Evolutionary conservation across 345 rosid species (phyloP), one percentile per base, ranked within the genome.

Genomic region (Adansonia digitata): DNA sequence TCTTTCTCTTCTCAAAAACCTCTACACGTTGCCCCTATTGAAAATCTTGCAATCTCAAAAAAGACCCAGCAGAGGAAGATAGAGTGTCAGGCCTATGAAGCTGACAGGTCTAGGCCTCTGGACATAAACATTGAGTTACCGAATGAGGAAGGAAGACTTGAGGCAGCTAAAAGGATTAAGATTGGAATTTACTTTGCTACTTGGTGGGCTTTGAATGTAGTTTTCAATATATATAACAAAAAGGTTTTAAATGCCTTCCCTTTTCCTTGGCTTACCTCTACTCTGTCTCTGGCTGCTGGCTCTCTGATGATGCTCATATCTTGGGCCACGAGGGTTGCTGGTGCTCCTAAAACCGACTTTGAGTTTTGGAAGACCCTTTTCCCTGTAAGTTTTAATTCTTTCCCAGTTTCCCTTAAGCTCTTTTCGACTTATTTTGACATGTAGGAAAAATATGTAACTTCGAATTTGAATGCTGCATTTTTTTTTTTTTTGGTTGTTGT

Each of bases 191-290:
- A 90, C 75, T 95, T 91, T 29, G 98, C 97, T n/a, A 87, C 94
- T 12, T 95, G 99, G 99, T 95, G 99, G 99, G 93, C 91, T 7
- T 78, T 95, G 83, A 93, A 95, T 78, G 98, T 95, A 56, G 96
- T 95, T 79, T 95, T 93, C 82, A 95, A 95, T 77, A 93, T 95
- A 34, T 95, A 93, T 73, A 91, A 95, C 81, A 95, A 95, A 87
- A 95, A 95, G 85, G 98, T 89, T n/a, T 74, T 95, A 85, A 95
- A 93, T 73, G 99, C 89, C 5, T 95, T 91, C 60, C 98, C 99
- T 77, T 95, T 84, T 78, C 98, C 97, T 8, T 95, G 99, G 99
- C 94, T 93, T 37, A 95, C 98, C 66, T 95, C 98, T 31, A 91
- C 95, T 2, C 96, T 95, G 22, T 93, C 99, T 46, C 90, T 95